phyloP scores from a whole-genome alignment of 345 rosid species.

The Trapa bicornis region DNA sequence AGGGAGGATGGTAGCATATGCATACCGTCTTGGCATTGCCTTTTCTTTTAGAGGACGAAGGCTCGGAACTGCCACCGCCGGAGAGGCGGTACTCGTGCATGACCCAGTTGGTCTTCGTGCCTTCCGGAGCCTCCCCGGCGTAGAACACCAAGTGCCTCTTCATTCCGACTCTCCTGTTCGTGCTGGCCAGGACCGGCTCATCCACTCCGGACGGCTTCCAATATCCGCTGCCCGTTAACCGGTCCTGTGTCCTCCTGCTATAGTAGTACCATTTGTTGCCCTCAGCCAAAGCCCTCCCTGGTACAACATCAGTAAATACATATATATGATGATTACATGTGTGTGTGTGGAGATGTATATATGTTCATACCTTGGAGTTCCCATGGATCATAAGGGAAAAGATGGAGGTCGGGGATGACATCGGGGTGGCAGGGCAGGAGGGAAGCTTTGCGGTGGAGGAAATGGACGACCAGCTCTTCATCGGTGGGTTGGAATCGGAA shows the following conservation, averaged over 20 bases:
- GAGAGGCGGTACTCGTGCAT: conserved; percentile 75
- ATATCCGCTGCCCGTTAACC: conserved; percentile 55
- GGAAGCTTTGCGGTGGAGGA: conserved; percentile 79
- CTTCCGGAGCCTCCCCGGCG: conserved; percentile 42
- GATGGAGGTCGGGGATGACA: conserved; percentile 89
- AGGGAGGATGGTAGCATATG: not conserved
- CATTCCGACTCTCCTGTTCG: conserved; percentile 45
- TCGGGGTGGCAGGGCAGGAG: conserved; percentile 88
- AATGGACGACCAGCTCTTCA: conserved; percentile 88
- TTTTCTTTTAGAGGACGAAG: conserved; percentile 44
- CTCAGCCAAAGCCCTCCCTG: conserved; percentile 80
- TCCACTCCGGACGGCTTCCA: conserved; percentile 71
- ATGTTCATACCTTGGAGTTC: conserved; percentile 56
- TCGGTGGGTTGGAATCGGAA: conserved; percentile 81
- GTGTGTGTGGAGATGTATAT: not conserved
- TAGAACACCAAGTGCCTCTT: conserved; percentile 48
- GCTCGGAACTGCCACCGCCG: conserved; percentile 10
- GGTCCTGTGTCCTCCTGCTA: conserved; percentile 51
- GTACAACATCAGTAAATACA: not conserved
- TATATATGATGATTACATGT: not conserved
- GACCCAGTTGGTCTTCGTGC: conserved; percentile 54
- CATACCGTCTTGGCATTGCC: conserved; percentile 27
- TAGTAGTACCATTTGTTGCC: conserved; percentile 86
- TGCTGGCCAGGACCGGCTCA: conserved; percentile 38
- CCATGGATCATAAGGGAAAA: conserved; percentile 88